Base-by-base conservation (phyloP, 2,329 filamentous ascomycete genomes). In the Diaporthe capsici region DNA sequence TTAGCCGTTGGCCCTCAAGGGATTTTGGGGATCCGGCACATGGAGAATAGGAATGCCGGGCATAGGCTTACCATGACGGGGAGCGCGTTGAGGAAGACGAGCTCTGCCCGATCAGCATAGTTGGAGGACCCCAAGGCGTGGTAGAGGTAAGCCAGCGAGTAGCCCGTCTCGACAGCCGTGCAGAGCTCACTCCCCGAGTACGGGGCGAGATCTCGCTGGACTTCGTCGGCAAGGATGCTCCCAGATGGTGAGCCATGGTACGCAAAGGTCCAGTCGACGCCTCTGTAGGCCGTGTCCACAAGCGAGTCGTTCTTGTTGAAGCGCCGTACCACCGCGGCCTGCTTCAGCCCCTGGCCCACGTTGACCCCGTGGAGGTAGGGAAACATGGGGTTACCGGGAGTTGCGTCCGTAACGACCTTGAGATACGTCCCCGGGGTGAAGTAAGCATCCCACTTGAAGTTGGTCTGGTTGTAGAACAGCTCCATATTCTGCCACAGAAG, bases 101-200 rank as follows among this genome's bases (percentile, higher is more conserved):
- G 79, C 79, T 90, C 89, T 34, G 84, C 83, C 22, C 82, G 80
- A 77, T 90, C 88, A 12, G 88, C 88, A 76, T 86, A 88, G 20
- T 82, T 77, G 42, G 84, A 83, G 71, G 85, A 84, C 0, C 88
- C 88, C 4, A 88, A 78, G 5, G 85, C 82, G 65, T 87, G 86
- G 78, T 89, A 89, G n/a, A 89, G 82, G 74, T 89, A 90, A 39
- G 82, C 84, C 31, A 89, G 80, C 0, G 87, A 89, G 80, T 86
- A 89, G 80, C 89, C 88, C 0, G 85, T 85, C 79, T 90, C 88
- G 6, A 89, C 88, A 2, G 85, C 83, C 2, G 86, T 88, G 80
- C 88, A 90, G 0, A 88, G 83, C 79, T 90, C 88, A 1, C 85
- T 84, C n/a, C 86, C 84, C 58, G 82, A 80, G 58, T 82, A 81